A percentile compares a stretch with the other conserved stretches of the same genome.
Conservation (phyloP, 208 protist species). For the Wallacemonas collosoma region DNA sequence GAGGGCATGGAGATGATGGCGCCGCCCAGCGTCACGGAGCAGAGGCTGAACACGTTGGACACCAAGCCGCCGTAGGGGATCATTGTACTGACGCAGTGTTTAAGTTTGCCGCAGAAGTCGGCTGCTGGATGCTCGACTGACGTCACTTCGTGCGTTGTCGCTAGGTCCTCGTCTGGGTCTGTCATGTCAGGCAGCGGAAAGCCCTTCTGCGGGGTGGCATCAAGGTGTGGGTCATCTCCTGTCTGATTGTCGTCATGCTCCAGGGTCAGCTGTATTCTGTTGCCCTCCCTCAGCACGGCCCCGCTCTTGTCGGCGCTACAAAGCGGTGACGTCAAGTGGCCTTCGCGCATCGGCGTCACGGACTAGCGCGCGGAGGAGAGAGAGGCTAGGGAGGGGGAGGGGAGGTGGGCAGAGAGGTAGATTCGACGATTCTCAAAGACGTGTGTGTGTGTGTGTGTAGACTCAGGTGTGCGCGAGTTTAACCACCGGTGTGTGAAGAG, state of each 20-base stretch:
- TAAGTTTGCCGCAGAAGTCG: too few relatives aligned
- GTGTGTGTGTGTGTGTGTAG: background rate
- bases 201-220: background rate
- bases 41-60: constrained; percentile 61
- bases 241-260: background rate
- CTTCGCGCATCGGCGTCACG: background rate
- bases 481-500: too few relatives aligned
- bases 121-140: background rate
- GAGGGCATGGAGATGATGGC: constrained; percentile 63
- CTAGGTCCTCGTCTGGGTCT: too few relatives aligned
- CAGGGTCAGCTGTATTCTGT: background rate
- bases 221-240: background rate
- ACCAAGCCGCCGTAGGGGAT: constrained; percentile 49
- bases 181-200: background rate
- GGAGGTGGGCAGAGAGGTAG: too few relatives aligned
- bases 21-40: constrained; percentile 61
- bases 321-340: background rate
- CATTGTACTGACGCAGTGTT: background rate
- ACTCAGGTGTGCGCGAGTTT: background rate
- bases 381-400: too few relatives aligned
- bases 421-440: background rate
- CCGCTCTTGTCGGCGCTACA: background rate
- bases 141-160: background rate
- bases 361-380: too few relatives aligned
- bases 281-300: too few relatives aligned